Percentiles rank a stretch among this genome's conserved stretches.
Conservation (phyloP, 106 monocot species). For the Dendrobium huoshanense region DNA sequence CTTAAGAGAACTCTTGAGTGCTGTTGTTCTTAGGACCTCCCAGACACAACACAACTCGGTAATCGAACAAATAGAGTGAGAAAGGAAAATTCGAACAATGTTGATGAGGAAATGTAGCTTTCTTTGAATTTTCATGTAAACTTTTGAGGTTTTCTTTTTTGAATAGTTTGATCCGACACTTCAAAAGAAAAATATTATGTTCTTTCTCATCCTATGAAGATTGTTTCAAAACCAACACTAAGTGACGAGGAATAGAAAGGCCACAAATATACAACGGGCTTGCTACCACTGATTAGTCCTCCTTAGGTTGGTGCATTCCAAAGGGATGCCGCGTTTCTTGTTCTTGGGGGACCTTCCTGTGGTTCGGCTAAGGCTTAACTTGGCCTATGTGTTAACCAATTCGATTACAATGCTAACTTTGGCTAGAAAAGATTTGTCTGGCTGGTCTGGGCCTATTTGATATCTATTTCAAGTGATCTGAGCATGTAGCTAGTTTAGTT, state of each 20-base stretch:
- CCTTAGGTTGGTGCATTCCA: background rate
- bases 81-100: background rate
- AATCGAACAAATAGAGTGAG: background rate
- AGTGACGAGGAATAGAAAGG: background rate
- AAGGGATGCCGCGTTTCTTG: background rate
- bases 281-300: background rate
- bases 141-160: background rate
- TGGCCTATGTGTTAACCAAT: background rate
- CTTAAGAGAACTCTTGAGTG: no score
- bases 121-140: background rate
- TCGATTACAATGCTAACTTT: background rate
- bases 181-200: background rate
- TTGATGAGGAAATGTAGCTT: background rate
- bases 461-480: background rate
- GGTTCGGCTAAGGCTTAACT: background rate
- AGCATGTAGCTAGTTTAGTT: background rate
- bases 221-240: background rate
- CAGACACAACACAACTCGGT: background rate
- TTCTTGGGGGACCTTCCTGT: background rate
- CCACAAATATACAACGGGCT: background rate
- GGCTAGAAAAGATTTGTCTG: background rate
- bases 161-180: background rate
- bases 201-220: background rate
- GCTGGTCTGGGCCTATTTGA: background rate
- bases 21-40: background rate